Conservation (phyloP, 805 yeast species). For the Teunomyces atbi region DNA sequence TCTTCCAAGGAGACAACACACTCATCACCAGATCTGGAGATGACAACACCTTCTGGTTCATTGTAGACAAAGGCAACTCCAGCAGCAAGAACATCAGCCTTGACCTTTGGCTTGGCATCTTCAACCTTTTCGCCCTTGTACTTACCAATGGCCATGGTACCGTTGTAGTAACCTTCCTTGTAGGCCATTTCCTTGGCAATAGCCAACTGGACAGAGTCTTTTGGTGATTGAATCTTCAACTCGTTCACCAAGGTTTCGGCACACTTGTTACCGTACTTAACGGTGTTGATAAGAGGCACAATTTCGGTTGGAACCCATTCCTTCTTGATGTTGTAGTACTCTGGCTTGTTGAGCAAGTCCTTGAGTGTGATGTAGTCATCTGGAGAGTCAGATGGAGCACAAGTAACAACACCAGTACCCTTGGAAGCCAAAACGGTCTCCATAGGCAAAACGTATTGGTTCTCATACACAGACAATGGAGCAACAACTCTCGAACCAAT, state of each 20-base stretch:
- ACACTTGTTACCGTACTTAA: constrained; percentile 81
- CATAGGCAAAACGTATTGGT: constrained; percentile 90
- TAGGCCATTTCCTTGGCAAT: constrained; percentile 92
- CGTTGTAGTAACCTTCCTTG: constrained; percentile 95
- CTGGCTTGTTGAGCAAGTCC: constrained; percentile 87
- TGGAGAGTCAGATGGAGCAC: constrained; percentile 98
- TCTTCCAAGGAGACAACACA: constrained; percentile 97
- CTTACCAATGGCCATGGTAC: constrained; percentile 74
- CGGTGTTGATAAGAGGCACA: constrained; percentile 73
- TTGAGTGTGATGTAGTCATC: constrained; percentile 88
- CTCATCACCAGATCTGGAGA: constrained; percentile 94
- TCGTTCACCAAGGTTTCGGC: constrained; percentile 84
- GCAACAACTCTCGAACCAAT: constrained; percentile 87
- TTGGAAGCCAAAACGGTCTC: constrained; percentile 91
- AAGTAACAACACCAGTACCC: constrained; percentile 99
- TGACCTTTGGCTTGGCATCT: constrained; percentile 83
- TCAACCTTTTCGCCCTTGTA: constrained; percentile 90
- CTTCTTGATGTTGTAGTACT: constrained; percentile 77
- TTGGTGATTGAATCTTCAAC: constrained; percentile 91
- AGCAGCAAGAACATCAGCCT: constrained; percentile 71
- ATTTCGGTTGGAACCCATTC: constrained; percentile 83
- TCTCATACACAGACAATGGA: constrained; percentile 69
- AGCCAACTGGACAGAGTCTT: constrained; percentile 82
- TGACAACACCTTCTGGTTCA: constrained; percentile 89
- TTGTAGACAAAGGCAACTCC: constrained; percentile 86